A percentile compares a stretch with the other conserved stretches of the same genome.
These are phyloP conservation scores for Sanguinoderma infundibulare DNA, from an alignment of 1,284 basidiomycete genomes.

Conservation along the genomic window DNA sequence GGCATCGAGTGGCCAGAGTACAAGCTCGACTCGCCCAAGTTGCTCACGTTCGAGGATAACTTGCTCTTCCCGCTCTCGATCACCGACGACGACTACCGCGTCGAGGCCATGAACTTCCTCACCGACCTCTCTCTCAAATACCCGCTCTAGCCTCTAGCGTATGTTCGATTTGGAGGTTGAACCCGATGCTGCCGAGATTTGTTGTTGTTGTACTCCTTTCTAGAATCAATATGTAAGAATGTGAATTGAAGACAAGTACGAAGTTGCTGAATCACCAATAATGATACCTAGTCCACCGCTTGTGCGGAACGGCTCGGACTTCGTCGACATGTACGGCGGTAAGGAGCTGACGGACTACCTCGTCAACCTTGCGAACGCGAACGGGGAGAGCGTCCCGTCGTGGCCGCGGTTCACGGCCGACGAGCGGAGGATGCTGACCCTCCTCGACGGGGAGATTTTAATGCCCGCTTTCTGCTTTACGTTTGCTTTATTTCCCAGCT, in stretches of 20 bases:
- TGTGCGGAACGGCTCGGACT: conserved; percentile 20
- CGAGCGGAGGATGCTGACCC: too few relatives aligned
- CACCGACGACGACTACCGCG: conserved; percentile 46
- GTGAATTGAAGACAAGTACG: too few relatives aligned
- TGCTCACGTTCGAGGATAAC: conserved; percentile 52
- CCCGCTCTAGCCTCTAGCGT: conserved; percentile 12
- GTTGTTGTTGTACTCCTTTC: too few relatives aligned
- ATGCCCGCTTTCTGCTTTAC: too few relatives aligned
- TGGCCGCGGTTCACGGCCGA: too few relatives aligned
- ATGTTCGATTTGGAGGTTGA: too few relatives aligned
- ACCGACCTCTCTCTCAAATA: conserved; percentile 10
- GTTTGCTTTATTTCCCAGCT: too few relatives aligned
- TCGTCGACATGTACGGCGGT: conserved; percentile 19
- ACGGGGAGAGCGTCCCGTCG: too few relatives aligned
- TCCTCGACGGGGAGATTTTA: too few relatives aligned
- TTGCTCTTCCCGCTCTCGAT: conserved; percentile 37
- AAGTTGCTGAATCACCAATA: too few relatives aligned
- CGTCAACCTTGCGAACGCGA: conserved; percentile 28
- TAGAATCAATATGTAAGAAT: too few relatives aligned
- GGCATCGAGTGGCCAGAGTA: conserved; percentile 54
- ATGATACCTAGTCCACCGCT: not conserved
- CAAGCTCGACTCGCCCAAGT: conserved; percentile 37
- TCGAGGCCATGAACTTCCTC: conserved; percentile 31
- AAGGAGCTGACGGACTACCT: conserved; percentile 27
- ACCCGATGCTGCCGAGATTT: too few relatives aligned